These are phyloP conservation scores for Erythrophleum fordii DNA, from an alignment of 306 rosid species.

Conservation along the genomic window DNA sequence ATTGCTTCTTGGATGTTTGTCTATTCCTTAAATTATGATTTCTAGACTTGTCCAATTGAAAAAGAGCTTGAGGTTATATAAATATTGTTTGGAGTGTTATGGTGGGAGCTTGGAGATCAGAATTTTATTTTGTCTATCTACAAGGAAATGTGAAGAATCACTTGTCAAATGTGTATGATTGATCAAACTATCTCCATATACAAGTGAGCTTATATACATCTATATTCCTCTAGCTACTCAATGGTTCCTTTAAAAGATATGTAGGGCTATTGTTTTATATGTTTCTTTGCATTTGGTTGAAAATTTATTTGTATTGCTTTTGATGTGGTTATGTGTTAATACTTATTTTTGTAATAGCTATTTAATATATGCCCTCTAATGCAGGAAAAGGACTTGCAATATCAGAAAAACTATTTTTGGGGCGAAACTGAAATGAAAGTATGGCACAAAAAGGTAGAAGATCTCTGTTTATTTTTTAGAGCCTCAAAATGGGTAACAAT, in stretches of 20 bases:
- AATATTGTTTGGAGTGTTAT: slow-evolving; percentile 4
- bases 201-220: neutral
- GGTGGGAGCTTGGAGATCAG: neutral
- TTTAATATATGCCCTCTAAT: slow-evolving; percentile 38
- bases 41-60: slow-evolving; percentile 25
- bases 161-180: neutral
- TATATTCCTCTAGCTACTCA: neutral
- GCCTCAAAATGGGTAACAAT: slow-evolving; percentile 86
- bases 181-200: neutral
- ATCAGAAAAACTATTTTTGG: slow-evolving; percentile 65
- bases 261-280: slow-evolving; percentile 14
- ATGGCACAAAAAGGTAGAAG: slow-evolving; percentile 93
- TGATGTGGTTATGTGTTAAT: slow-evolving; percentile 22
- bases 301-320: slow-evolving; percentile 11
- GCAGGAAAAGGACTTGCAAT: slow-evolving; percentile 80
- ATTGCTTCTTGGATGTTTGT: neutral
- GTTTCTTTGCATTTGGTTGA: slow-evolving; percentile 33
- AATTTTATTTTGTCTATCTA: neutral
- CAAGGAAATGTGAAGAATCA: neutral
- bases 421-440: slow-evolving; percentile 91
- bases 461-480: slow-evolving; percentile 95
- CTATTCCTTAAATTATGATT: neutral
- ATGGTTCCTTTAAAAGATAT: slow-evolving; percentile 24
- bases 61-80: slow-evolving; percentile 22
- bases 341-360: slow-evolving; percentile 22